Base-by-base conservation (phyloP, 2,329 filamentous ascomycete species). In the Teratosphaeria viscida region DNA sequence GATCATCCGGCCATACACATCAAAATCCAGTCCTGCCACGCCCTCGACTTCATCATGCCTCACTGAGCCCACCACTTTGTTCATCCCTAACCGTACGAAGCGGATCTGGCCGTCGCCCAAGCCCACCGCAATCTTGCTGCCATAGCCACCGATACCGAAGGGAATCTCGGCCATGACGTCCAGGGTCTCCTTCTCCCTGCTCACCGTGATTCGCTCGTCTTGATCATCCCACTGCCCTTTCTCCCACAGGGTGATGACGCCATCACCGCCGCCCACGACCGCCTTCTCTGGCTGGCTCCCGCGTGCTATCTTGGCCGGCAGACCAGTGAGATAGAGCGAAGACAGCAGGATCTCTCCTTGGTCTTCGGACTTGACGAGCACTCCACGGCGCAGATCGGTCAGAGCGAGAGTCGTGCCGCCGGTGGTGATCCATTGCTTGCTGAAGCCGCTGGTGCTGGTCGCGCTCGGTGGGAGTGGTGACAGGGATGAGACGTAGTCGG, bases 161-260 rank as follows among this genome's bases (percentile, higher is more conserved):
- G 91, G 90, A 19, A 94, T 78, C 57, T 87, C 75, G 1, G 84
- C 80, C 61, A 96, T 78, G n/a, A 85, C 82, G 69, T 97, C 92
- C 52, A 96, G 76, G 61, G 88, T 90, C 72, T 95, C 91, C 26
- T 76, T 77, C 57, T 71, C 68, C 32, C 76, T 74, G 65, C 90
- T 86, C 8, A 96, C 84, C 55, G 88, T 84, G 67, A 96, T 88
- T 57, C 91, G 83, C 75, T 95, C 91, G 66, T 95, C 89, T 72
- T 96, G 90, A 72, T 97, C 92, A 69, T 95, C 92, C 92, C 94
- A 97, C 0, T 89, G 85, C 0, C 92, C 92, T 65, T 87, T 88
- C 73, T 99, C 92, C 92, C 94, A 99, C 6, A 97, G 77, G 4
- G 92, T 96, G 63, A 97, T 73, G 1, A 96, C 85, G 2, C 94